Evolutionary conservation across 768 basidiomycete genomes (phyloP).

Genomic region (Gymnopilus junonius): DNA sequence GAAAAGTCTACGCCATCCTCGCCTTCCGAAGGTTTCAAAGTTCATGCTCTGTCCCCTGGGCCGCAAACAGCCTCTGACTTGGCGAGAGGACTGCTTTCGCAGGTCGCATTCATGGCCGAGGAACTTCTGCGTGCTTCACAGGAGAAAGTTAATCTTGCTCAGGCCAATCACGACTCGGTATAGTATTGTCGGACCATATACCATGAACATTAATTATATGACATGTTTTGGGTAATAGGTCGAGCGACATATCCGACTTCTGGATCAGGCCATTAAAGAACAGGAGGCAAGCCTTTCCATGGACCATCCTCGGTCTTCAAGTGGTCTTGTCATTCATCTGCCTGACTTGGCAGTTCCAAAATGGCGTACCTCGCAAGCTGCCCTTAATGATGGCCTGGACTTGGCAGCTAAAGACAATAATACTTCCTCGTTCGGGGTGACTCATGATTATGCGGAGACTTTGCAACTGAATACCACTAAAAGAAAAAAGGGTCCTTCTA

Average conservation of each 20-base stretch:
- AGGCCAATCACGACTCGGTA: slow-evolving; percentile 73
- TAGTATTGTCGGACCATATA: slow-evolving; percentile 19
- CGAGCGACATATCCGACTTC: slow-evolving; percentile 76
- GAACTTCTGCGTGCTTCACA: slow-evolving; percentile 66
- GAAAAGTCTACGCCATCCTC: neutral
- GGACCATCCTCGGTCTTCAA: slow-evolving; percentile 27
- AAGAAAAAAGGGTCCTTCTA: slow-evolving; percentile 9
- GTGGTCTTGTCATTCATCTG: slow-evolving; percentile 52
- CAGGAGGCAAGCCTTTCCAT: slow-evolving; percentile 47
- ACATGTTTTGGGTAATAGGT: slow-evolving; percentile 48
- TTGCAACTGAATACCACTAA: slow-evolving; percentile 3
- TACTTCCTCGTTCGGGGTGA: neutral
- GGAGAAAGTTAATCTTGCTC: slow-evolving; percentile 79
- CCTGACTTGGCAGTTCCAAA: slow-evolving; percentile 66
- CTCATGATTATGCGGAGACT: neutral
- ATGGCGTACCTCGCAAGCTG: slow-evolving; percentile 33
- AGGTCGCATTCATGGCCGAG: slow-evolving; percentile 63
- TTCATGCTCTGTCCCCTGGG: neutral
- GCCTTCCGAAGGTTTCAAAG: neutral
- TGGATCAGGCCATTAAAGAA: slow-evolving; percentile 68
- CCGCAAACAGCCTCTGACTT: slow-evolving; percentile 29
- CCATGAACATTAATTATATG: neutral
- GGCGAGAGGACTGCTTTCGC: slow-evolving; percentile 55
- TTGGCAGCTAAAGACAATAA: slow-evolving; percentile 2
- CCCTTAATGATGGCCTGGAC: slow-evolving; percentile 10